Base-by-base conservation (phyloP, 2,329 filamentous ascomycete genomes). In the Phyllosticta ampelicida region DNA sequence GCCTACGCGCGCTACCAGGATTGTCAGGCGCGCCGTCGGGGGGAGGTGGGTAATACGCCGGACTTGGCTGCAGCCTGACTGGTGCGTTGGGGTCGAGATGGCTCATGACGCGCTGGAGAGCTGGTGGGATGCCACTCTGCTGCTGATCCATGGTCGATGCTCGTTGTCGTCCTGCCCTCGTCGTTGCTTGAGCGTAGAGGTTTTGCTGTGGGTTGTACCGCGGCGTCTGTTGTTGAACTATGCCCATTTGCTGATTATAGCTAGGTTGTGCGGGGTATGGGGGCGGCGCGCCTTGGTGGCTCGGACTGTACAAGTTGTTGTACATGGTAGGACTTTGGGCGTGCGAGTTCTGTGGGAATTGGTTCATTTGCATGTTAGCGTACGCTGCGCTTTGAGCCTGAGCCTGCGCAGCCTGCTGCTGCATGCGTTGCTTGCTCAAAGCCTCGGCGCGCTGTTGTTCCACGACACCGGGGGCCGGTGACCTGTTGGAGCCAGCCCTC, bases 121-220 rank as follows among this genome's bases (percentile, higher is more conserved):
- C 86, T 13, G 89, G 86, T 5, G 94, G 94, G 60, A 99, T 96
- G 1, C 92, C 92, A 62, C 87, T 91, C 54, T 91, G 87, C 67
- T 95, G 89, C 69, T 94, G 89, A 68, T 97, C 94, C 87, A 97
- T 95, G 3, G 94, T 99, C 51, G 91, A 94, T 48, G 94, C 91
- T 61, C 94, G 85, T 73, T 96, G 92, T 56, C 94, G 84, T 51
- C 86, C 86, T 51, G 86, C 85, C 63, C 90, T 82, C 65, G 89
- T 83, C 55, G 85, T 87, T 60, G 87, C 85, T 74, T 92, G 89
- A 51, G 83, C 80, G 65, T 87, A 88, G 48, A 87, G 76, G 64
- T 82, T 86, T 62, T 90, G 89, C 56, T 89, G 88, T 65, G 87
- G 78, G 63, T 69, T 73, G 63, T 72, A 75, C 60, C 69, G 67